Conservation (phyloP, 225 moss, liverwort and hornwort species). For the Anthoceros angustus region DNA sequence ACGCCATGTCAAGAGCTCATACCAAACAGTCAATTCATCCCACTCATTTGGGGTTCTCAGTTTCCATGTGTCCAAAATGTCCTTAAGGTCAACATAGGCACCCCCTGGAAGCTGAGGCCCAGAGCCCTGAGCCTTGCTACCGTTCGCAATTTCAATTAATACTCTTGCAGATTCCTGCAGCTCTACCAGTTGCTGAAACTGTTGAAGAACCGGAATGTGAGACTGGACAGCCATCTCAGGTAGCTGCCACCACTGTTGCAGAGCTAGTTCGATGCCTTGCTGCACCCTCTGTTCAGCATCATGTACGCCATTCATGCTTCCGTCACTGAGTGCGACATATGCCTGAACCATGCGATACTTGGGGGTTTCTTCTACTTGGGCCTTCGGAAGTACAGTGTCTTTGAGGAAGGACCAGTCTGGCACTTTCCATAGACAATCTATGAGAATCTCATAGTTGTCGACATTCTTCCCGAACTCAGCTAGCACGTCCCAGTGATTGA, state of each 20-base stretch:
- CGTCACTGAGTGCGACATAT: constrained; percentile 82
- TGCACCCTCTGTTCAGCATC: constrained; percentile 81
- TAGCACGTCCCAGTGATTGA: constrained; percentile 92
- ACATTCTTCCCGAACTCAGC: constrained; percentile 87
- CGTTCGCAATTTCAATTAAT: constrained; percentile 88
- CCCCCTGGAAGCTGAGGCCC: constrained; percentile 58
- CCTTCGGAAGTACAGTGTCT: constrained; percentile 84
- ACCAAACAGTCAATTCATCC: constrained; percentile 96
- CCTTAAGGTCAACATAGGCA: constrained; percentile 88
- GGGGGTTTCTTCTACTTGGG: constrained; percentile 93
- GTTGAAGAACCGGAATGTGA: constrained; percentile 94
- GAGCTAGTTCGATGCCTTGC: constrained; percentile 90
- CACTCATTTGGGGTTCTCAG: constrained; percentile 94
- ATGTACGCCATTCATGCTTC: constrained; percentile 67
- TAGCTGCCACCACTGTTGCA: constrained; percentile 97
- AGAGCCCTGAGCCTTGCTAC: constrained; percentile 68
- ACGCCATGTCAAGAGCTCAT: constrained; percentile 88
- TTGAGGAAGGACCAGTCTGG: constrained; percentile 75
- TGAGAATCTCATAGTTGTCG: constrained; percentile 84
- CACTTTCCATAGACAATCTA: constrained; percentile 77
- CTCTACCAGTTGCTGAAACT: constrained; percentile 97
- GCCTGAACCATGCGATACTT: constrained; percentile 95
- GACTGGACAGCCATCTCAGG: constrained; percentile 99
- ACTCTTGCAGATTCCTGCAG: constrained; percentile 96
- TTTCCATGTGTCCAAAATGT: constrained; percentile 96